Percentiles rank a stretch among this genome's conserved stretches.
phyloP scores from a whole-genome alignment of 768 basidiomycete genomes.

The Pleurotus pulmonarius region DNA sequence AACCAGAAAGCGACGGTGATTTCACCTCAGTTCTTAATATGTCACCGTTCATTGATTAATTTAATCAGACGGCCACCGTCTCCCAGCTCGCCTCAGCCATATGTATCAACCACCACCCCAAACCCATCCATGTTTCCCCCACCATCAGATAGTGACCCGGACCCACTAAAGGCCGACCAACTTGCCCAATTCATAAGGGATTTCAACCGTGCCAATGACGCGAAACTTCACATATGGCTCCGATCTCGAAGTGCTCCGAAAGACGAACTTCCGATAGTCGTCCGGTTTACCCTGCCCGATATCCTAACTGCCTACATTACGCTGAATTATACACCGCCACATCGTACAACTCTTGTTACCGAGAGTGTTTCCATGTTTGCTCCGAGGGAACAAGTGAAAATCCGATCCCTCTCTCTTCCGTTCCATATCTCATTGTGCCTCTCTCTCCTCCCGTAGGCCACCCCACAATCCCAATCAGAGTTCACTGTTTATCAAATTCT shows the following conservation, averaged over 20 bases:
- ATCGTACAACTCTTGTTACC: slow-evolving; percentile 37
- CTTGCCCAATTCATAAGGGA: slow-evolving; percentile 53
- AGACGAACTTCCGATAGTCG: slow-evolving; percentile 29
- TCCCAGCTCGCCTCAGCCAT: slow-evolving; percentile 61
- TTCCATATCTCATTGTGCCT: neutral
- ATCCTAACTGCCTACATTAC: slow-evolving; percentile 65
- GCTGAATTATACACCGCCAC: slow-evolving; percentile 29
- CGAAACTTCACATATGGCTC: slow-evolving; percentile 56
- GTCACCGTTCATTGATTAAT: slow-evolving; percentile 10
- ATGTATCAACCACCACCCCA: slow-evolving; percentile 32
- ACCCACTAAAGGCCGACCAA: slow-evolving; percentile 38
- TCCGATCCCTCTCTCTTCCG: slow-evolving; percentile 5
- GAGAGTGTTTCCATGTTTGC: slow-evolving; percentile 72
- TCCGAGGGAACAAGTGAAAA: slow-evolving; percentile 64
- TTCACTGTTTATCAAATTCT: slow-evolving; percentile 61
- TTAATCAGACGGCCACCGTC: slow-evolving; percentile 42
- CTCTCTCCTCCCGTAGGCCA: slow-evolving; percentile 37
- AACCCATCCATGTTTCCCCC: slow-evolving; percentile 36
- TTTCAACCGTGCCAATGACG: slow-evolving; percentile 45
- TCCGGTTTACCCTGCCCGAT: slow-evolving; percentile 63
- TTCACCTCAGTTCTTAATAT: slow-evolving; percentile 12
- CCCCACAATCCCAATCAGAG: slow-evolving; percentile 66
- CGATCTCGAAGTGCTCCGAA: slow-evolving; percentile 20
- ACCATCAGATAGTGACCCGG: slow-evolving; percentile 25
- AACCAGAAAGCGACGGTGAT: slow-evolving; percentile 55